Conservation (phyloP, 208 protist genomes). For the Wallacemonas sp. region DNA sequence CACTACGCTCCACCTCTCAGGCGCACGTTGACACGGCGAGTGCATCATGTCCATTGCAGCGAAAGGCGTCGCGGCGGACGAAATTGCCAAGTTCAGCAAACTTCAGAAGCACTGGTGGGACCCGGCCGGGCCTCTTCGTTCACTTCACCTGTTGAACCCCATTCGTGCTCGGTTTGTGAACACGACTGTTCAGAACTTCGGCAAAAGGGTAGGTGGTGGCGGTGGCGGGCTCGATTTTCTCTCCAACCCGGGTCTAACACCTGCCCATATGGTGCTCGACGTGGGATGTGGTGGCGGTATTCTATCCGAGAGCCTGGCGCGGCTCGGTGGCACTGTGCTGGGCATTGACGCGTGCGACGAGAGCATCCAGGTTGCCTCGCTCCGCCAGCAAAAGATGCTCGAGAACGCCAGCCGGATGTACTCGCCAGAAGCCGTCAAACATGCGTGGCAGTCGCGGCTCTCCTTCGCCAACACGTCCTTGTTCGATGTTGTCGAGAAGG, state of each 20-base stretch:
- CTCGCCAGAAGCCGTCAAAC: slow-evolving; percentile 23
- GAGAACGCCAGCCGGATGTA: slow-evolving; percentile 10
- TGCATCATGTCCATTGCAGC: slow-evolving; percentile 2
- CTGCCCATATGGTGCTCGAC: slow-evolving; percentile 76
- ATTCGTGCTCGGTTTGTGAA: slow-evolving; percentile 85
- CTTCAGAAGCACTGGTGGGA: slow-evolving; percentile 90
- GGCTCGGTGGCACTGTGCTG: slow-evolving; percentile 84
- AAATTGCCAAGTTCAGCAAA: slow-evolving; percentile 77
- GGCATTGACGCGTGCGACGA: slow-evolving; percentile 90
- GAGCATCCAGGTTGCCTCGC: slow-evolving; percentile 75
- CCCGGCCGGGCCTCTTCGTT: slow-evolving; percentile 78
- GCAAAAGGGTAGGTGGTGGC: slow-evolving; percentile 18
- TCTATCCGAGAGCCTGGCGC: slow-evolving; percentile 83
- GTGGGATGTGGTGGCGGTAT: slow-evolving; percentile 93
- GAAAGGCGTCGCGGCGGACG: slow-evolving; percentile 52
- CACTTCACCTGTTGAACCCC: slow-evolving; percentile 93
- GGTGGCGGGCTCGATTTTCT: slow-evolving; percentile 14
- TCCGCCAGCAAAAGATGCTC: slow-evolving; percentile 29
- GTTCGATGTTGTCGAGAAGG: slow-evolving; percentile 49
- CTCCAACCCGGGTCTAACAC: slow-evolving; percentile 24
- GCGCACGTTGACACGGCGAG: too few relatives aligned
- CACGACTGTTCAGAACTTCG: slow-evolving; percentile 40
- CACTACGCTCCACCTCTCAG: too few relatives aligned
- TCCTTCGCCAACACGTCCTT: slow-evolving; percentile 29
- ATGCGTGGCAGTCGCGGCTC: slow-evolving; percentile 9